Evolutionary conservation across 2,329 filamentous ascomycete genomes (phyloP).

Genomic region (Fonsecaea nubica): DNA sequence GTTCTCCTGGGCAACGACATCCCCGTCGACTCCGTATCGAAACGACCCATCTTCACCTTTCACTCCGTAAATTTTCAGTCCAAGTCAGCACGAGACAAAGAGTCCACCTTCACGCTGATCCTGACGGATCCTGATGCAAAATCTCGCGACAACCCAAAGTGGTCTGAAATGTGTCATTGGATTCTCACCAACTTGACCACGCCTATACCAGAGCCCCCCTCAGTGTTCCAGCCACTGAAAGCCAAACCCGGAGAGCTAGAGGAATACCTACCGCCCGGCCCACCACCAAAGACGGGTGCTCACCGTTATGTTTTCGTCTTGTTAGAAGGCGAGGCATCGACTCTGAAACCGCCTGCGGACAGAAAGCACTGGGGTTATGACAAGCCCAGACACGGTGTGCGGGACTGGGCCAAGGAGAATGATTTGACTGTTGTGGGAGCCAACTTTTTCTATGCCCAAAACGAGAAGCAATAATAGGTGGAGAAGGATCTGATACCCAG

Average conservation of each 20-base stretch:
- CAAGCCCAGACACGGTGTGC: constrained; percentile 56
- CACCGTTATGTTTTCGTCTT: constrained; percentile 65
- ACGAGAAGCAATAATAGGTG: constrained; percentile 39
- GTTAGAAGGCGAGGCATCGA: constrained; percentile 50
- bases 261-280: constrained; percentile 60
- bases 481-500: background rate
- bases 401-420: constrained; percentile 44
- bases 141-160: constrained; percentile 59
- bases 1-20: constrained; percentile 63
- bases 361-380: constrained; percentile 62
- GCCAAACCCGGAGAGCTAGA: constrained; percentile 49
- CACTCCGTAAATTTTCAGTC: constrained; percentile 42
- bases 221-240: constrained; percentile 22
- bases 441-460: constrained; percentile 43
- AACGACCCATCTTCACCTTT: constrained; percentile 51
- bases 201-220: constrained; percentile 19
- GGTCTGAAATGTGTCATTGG: constrained; percentile 67
- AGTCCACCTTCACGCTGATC: constrained; percentile 54
- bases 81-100: constrained; percentile 29
- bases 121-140: constrained; percentile 66
- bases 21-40: constrained; percentile 51
- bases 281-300: constrained; percentile 62
- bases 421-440: constrained; percentile 43
- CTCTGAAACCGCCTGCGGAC: constrained; percentile 52
- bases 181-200: constrained; percentile 44